phyloP scores from a whole-genome alignment of 352 stramenopile species.

The Thraustochytrium sp. region DNA sequence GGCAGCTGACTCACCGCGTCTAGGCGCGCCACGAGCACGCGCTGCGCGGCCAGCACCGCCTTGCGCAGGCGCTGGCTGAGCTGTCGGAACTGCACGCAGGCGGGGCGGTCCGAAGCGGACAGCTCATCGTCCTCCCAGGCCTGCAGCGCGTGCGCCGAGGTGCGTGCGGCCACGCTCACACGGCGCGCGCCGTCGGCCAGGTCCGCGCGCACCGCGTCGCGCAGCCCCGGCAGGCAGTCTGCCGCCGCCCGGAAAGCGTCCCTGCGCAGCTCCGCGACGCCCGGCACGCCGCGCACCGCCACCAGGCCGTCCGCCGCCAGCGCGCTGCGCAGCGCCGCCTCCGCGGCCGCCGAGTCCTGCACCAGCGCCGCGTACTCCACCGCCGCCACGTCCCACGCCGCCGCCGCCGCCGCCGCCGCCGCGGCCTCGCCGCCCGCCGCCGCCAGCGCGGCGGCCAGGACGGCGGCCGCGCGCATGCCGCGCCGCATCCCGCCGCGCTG shows the following conservation, averaged over 20 bases:
- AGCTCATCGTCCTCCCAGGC: neutral
- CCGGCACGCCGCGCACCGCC: neutral
- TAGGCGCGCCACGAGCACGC: neutral
- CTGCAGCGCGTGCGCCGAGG: neutral
- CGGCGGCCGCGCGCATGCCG: neutral
- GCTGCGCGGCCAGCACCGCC: neutral
- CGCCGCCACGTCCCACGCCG: no score
- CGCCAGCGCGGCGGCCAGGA: no score
- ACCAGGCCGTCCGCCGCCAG: neutral
- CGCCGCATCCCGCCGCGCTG: neutral
- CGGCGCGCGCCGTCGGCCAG: neutral
- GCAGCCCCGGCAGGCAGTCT: neutral
- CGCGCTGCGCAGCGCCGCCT: neutral
- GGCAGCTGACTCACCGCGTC: neutral
- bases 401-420: no score
- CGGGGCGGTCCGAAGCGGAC: neutral
- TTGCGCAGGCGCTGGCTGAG: neutral
- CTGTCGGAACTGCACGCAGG: neutral
- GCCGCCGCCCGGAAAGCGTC: neutral
- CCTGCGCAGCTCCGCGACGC: neutral
- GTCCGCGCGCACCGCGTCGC: neutral
- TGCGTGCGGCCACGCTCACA: neutral
- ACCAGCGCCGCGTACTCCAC: neutral
- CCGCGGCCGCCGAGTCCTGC: neutral
- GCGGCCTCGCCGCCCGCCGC: no score